phyloP scores from a whole-genome alignment of 176 grass and related monocot species.

The Themeda triandra region DNA sequence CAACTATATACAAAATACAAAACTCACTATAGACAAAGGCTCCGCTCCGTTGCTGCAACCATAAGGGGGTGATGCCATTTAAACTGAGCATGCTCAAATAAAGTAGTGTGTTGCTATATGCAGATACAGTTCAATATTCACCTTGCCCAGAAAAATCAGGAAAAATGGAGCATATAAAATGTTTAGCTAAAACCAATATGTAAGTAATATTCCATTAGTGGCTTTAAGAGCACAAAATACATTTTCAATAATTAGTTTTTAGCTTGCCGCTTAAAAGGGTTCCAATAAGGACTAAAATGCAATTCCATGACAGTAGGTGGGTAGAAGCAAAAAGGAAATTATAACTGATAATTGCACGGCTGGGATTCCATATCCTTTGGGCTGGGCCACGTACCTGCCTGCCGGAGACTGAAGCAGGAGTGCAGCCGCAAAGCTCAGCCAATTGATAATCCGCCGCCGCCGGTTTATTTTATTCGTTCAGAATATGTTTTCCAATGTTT shows the following conservation, averaged over 20 bases:
- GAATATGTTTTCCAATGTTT: not conserved
- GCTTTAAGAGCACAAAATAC: not conserved
- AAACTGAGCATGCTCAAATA: not conserved
- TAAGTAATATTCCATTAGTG: not conserved
- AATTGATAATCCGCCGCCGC: not conserved
- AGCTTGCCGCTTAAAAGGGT: not conserved
- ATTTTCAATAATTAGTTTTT: not conserved
- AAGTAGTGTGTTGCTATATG: not conserved
- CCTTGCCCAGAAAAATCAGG: not conserved
- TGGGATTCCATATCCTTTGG: slow-evolving; percentile 6
- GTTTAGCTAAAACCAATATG: not conserved
- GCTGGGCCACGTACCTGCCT: not conserved
- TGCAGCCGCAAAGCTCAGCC: not conserved
- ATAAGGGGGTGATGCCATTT: too few relatives aligned
- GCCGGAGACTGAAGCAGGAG: too few relatives aligned
- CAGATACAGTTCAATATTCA: not conserved
- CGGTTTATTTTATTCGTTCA: too few relatives aligned
- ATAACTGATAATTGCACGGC: slow-evolving; percentile 12
- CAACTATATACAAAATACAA: too few relatives aligned
- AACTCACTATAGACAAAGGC: not conserved
- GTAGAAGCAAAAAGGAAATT: not conserved
- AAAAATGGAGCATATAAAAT: not conserved
- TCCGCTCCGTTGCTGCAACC: too few relatives aligned
- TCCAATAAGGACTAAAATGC: not conserved
- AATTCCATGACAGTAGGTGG: not conserved